These are phyloP conservation scores for Aschersonia sp. DNA, from an alignment of 2,329 filamentous ascomycete species.

Conservation along the genomic window DNA sequence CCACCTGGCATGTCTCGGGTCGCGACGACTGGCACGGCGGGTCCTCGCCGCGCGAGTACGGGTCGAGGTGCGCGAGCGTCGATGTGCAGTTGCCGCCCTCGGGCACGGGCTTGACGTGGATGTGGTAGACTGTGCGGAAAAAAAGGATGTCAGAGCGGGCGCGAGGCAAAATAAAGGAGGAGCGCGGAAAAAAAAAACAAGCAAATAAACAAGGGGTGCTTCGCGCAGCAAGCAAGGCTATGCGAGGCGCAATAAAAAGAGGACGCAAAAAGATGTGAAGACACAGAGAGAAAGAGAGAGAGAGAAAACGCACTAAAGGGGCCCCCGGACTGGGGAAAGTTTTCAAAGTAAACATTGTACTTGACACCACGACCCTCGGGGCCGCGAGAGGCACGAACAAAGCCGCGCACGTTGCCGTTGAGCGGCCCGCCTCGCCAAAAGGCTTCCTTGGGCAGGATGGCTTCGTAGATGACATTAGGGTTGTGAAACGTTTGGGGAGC, in stretches of 20 bases:
- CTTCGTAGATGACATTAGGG: conserved; percentile 38
- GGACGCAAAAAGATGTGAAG: neutral
- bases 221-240: too few relatives aligned
- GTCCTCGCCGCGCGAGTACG: conserved; percentile 47
- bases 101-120: conserved; percentile 52
- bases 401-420: conserved; percentile 28
- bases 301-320: conserved; percentile 40
- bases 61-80: conserved; percentile 56
- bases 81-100: conserved; percentile 54
- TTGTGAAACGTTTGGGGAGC: conserved; percentile 41
- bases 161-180: neutral
- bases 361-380: conserved; percentile 38
- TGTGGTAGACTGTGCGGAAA: conserved; percentile 47
- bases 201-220: too few relatives aligned
- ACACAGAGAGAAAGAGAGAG: neutral
- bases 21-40: conserved; percentile 40
- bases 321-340: conserved; percentile 40
- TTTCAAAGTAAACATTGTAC: conserved; percentile 39
- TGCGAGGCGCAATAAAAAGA: neutral
- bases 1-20: conserved; percentile 57
- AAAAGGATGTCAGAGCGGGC: neutral
- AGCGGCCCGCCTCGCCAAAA: conserved; percentile 40
- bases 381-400: conserved; percentile 29
- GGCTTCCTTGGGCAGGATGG: conserved; percentile 35
- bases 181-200: too few relatives aligned